These are phyloP conservation scores for Calvatia gigantea DNA, from an alignment of 768 basidiomycete species.

Conservation along the genomic window DNA sequence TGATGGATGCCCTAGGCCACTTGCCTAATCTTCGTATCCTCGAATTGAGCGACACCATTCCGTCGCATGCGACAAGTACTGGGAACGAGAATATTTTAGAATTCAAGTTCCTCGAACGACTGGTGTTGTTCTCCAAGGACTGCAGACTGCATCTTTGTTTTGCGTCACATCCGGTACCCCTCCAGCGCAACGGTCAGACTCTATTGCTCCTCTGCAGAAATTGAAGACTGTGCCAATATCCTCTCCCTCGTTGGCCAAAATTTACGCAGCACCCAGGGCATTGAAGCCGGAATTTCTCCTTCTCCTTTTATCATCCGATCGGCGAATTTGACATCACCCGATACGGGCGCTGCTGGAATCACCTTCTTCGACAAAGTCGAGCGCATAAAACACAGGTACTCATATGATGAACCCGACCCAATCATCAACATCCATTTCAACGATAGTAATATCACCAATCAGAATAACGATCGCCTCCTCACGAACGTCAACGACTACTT, in stretches of 20 bases:
- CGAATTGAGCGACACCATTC: neutral
- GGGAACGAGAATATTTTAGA: neutral
- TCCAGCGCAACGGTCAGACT: neutral
- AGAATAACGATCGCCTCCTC: neutral
- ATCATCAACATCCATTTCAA: neutral
- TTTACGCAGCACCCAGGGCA: neutral
- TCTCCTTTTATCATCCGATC: neutral
- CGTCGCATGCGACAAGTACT: neutral
- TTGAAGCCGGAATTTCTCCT: neutral
- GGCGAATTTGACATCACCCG: neutral
- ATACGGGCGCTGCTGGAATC: neutral
- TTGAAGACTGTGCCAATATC: neutral
- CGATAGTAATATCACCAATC: neutral
- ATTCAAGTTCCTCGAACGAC: neutral
- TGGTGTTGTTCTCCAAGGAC: neutral
- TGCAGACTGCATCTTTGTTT: neutral
- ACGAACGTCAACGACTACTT: neutral
- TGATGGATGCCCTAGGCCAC: constrained; percentile 2
- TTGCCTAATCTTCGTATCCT: constrained; percentile 5
- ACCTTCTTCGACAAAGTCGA: neutral
- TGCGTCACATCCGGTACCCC: constrained; percentile 6
- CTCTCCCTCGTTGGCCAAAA: neutral
- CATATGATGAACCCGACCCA: neutral
- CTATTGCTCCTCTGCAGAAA: neutral
- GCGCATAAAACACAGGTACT: neutral